Percentiles rank a stretch among this genome's conserved stretches.
Conservation (phyloP, 1,139 yeast species). For the Debaryomyces robertsiae region DNA sequence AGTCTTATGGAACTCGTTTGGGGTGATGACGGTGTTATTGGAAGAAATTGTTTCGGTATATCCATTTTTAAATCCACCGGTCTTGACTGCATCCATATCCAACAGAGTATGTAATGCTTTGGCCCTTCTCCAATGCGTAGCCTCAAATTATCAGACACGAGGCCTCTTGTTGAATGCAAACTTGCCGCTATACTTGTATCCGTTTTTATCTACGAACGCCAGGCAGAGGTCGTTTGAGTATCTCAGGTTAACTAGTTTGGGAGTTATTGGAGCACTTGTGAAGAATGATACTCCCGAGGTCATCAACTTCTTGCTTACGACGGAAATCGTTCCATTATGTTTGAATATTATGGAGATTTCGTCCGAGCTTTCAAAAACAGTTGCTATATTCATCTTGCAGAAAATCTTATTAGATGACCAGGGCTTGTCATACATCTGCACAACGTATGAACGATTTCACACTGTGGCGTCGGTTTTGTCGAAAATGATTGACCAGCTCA, state of each 20-base stretch:
- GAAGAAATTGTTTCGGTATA: slow-evolving; percentile 91
- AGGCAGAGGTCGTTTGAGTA: slow-evolving; percentile 93
- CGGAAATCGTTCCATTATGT: slow-evolving; percentile 95
- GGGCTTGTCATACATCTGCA: slow-evolving; percentile 90
- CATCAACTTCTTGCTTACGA: slow-evolving; percentile 82
- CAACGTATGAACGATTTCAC: slow-evolving; percentile 90
- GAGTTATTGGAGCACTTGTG: slow-evolving; percentile 95
- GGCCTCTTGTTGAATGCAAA: slow-evolving; percentile 84
- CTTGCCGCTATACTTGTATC: slow-evolving; percentile 88
- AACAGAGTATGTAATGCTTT: slow-evolving; percentile 95
- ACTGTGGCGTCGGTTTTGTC: slow-evolving; percentile 90
- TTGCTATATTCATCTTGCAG: slow-evolving; percentile 92
- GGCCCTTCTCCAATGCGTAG: slow-evolving; percentile 93
- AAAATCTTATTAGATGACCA: slow-evolving; percentile 89
- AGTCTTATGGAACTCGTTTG: slow-evolving; percentile 94
- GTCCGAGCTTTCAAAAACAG: slow-evolving; percentile 87
- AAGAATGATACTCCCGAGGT: slow-evolving; percentile 96
- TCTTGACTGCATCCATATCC: slow-evolving; percentile 80
- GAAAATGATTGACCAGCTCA: slow-evolving; percentile 84
- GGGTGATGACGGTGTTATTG: slow-evolving; percentile 88
- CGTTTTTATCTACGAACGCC: slow-evolving; percentile 88
- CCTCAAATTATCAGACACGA: slow-evolving; percentile 90
- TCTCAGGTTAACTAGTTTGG: slow-evolving; percentile 85
- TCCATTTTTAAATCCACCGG: slow-evolving; percentile 87
- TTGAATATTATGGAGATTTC: slow-evolving; percentile 94